These are phyloP conservation scores for Diaporthe amygdali DNA, from an alignment of 2,329 filamentous ascomycete species.

Conservation along the genomic window DNA sequence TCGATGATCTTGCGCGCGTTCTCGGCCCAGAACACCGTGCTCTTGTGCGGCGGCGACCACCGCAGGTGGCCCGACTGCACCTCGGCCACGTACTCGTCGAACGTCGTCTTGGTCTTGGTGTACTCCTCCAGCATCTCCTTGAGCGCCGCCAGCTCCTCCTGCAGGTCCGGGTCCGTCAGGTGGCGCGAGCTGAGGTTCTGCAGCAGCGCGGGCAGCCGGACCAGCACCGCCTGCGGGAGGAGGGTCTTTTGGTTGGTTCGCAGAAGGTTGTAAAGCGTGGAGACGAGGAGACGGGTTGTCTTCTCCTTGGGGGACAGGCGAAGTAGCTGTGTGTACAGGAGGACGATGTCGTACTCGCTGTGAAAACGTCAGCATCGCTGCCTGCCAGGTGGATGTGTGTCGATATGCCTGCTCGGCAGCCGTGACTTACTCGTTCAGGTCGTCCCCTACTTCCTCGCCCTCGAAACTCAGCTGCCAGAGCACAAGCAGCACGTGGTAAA, in stretches of 20 bases:
- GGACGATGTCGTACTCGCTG: constrained; percentile 90
- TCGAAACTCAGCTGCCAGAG: constrained; percentile 98
- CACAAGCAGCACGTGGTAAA: constrained; percentile 93
- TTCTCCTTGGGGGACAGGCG: constrained; percentile 97
- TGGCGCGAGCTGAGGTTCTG: constrained; percentile 67
- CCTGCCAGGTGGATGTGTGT: background rate
- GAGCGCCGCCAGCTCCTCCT: constrained; percentile 65
- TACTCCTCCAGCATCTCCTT: constrained; percentile 71
- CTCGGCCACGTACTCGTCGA: constrained; percentile 90
- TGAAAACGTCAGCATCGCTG: constrained; percentile 32
- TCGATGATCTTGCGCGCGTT: constrained; percentile 89
- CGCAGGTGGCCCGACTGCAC: constrained; percentile 85
- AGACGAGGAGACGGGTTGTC: constrained; percentile 88
- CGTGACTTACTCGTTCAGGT: constrained; percentile 79
- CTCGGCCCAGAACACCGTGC: constrained; percentile 87
- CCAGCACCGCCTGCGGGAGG: constrained; percentile 85
- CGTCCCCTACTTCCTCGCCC: constrained; percentile 72
- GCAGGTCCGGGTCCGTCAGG: constrained; percentile 67
- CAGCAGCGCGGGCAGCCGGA: constrained; percentile 74
- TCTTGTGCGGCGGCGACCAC: constrained; percentile 92
- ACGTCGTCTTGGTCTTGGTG: constrained; percentile 74
- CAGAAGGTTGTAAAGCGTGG: constrained; percentile 88
- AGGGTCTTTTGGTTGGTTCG: constrained; percentile 70
- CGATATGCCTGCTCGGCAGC: background rate
- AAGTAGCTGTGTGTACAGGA: constrained; percentile 90